Base-by-base conservation (phyloP, 2,329 filamentous ascomycete genomes). In the Polytolypa hystricis region DNA sequence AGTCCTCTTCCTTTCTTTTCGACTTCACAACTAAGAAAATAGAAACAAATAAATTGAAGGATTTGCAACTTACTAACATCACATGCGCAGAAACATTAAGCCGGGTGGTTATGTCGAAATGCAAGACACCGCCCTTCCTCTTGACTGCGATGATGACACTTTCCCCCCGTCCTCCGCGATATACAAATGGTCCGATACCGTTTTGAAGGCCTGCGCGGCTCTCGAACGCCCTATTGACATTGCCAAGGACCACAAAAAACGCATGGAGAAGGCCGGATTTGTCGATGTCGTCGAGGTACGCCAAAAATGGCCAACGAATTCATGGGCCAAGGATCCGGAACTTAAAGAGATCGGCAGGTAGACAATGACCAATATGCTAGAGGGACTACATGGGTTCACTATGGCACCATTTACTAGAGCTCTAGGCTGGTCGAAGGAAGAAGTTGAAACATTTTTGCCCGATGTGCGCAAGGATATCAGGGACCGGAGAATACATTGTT, bases 301-400 rank as follows among this genome's bases (percentile, higher is more conserved):
- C n/a, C 58, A 54, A 43, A 58, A 63, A 51, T 64, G 61, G 56
- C 62, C 65, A 5, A 51, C 58, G 19, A 61, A 59, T 27, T 42
- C 54, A 1, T 71, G 67, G 67, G 58, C 66, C 4, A 63, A 64
- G 34, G 65, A 70, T 33, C 56, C 58, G 1, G 62, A 62, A 36
- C 61, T 67, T 58, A 71, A 69, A 46, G 62, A 67, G 43, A 60
- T 71, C 15, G 67, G 68, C 11, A 53, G 60, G 18, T 67, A 58
- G 53, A 65, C 62, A 36, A 49, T 61, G 39, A 51, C 60, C 35
- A 62, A 65, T 35, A 57, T 58, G 28, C 47, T 60, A 2, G 57
- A 66, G 11, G 60, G 59, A 0, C 44, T 66, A 8, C 60, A 66
- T 43, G 61, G 56, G 2, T 63, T 62, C 39, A 61, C 60, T 33